Base-by-base conservation (phyloP, 2,329 filamentous ascomycete species). In the Aspergillus costaricaensis region DNA sequence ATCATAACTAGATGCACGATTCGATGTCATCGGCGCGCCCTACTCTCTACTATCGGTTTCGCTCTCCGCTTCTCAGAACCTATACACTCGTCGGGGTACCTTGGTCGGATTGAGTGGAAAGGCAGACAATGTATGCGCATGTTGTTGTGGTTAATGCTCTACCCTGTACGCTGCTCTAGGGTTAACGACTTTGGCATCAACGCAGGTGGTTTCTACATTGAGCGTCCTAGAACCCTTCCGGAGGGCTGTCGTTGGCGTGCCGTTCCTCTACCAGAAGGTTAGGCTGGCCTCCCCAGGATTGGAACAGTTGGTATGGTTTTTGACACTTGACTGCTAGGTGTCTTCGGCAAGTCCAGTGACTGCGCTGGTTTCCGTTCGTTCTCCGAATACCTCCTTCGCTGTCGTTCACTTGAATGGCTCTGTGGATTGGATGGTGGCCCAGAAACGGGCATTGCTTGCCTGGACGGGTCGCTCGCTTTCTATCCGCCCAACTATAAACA, bases 11-110 rank as follows among this genome's bases (percentile, higher is more conserved):
- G 95, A 98, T 85, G 95, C 95, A 57, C 88, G 88, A 60, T 99
- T 99, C 77, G 92, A 98, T 77, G 92, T 98, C 51, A 82, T 99
- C 65, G 95, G 95, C 63, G 86, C 91, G 23, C 92, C 94, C 1
- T 95, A 95, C 77, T 98, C 95, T 58, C 87, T 99, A 65, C 88
- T 99, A 68, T 97, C 94, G 21, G 93, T 96, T 66, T 91, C 90
- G 7, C 86, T 99, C 55, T 96, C 95, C 38, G 91, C 95, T 44
- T 98, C 94, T 32, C 94, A 98, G 77, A 90, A 91, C 70, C 87
- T 99, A 53, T 97, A 95, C 78, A 97, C 95, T 21, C 86, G 94
- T 68, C 88, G 92, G 70, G 96, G 96, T 57, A 96, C 94, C 1
- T 82, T 99, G 54, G 91, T 98, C 57, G 93, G 90, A 50, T 85